A percentile compares a stretch with the other conserved stretches of the same genome.
Evolutionary conservation across 306 rosid species (phyloP).

Genomic region (Cicer yamashitae): DNA sequence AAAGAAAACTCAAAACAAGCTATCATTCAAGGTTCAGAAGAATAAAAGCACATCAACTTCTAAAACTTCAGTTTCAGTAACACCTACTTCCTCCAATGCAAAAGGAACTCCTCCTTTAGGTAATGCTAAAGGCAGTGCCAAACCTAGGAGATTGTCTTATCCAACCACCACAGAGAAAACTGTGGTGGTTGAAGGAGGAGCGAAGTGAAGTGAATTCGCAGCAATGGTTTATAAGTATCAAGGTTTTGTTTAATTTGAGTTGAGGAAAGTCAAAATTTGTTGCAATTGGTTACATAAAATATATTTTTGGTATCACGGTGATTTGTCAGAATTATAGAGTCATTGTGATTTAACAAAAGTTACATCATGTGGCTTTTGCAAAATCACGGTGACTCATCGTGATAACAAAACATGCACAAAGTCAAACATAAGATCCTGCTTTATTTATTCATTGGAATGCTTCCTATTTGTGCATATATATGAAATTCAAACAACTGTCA

Average conservation of each 20-base stretch:
- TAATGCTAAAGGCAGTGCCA: constrained; percentile 61
- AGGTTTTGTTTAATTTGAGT: constrained; percentile 38
- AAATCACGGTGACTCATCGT: too few relatives aligned
- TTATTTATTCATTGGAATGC: constrained; percentile 46
- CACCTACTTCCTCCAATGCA: constrained; percentile 54
- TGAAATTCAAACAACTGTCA: too few relatives aligned
- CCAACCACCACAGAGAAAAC: constrained; percentile 61
- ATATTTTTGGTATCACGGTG: too few relatives aligned
- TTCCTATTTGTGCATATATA: constrained; percentile 41
- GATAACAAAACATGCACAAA: neutral
- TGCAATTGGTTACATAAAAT: constrained; percentile 36
- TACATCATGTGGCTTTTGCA: too few relatives aligned
- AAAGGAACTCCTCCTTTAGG: constrained; percentile 51
- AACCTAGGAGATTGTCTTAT: constrained; percentile 73
- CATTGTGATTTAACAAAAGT: too few relatives aligned
- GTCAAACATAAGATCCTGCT: constrained; percentile 37
- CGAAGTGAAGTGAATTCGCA: constrained; percentile 40
- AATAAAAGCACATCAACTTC: constrained; percentile 55
- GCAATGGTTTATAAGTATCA: constrained; percentile 46
- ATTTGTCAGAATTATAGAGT: too few relatives aligned
- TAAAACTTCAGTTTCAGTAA: constrained; percentile 52
- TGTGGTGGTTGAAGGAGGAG: constrained; percentile 45
- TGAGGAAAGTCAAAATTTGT: constrained; percentile 42
- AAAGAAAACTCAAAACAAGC: constrained; percentile 61
- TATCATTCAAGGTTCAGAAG: constrained; percentile 62